Evolutionary conservation across 208 protist genomes (phyloP).

Genomic region (Plasmodiophora brassicae): DNA sequence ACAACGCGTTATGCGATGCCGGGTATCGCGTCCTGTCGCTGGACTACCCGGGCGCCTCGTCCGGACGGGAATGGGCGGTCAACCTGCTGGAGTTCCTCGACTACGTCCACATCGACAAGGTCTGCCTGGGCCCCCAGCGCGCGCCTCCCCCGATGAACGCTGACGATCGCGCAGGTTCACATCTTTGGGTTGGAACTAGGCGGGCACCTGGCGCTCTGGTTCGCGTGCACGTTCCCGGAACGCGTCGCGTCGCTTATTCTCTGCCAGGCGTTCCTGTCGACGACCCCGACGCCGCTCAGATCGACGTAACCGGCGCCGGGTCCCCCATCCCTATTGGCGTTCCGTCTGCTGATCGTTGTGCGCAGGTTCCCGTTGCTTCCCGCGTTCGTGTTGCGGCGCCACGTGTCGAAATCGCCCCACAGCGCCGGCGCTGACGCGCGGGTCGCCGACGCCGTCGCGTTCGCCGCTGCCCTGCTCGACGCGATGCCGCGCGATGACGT

Average conservation of each 20-base stretch:
- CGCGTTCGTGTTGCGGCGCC: background rate
- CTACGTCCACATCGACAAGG: background rate
- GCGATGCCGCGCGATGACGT: background rate
- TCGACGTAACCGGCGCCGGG: too few relatives aligned
- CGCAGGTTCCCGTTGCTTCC: background rate
- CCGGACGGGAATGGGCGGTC: background rate
- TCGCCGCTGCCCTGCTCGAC: background rate
- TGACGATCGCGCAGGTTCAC: background rate
- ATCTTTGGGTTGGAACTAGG: background rate
- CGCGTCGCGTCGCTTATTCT: background rate
- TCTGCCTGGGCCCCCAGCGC: background rate
- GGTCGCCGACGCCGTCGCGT: background rate
- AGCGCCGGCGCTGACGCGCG: background rate
- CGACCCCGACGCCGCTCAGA: too few relatives aligned
- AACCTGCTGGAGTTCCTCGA: constrained; percentile 7
- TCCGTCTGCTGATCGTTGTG: background rate
- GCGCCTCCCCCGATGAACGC: background rate
- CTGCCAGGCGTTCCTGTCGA: background rate
- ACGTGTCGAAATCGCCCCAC: background rate
- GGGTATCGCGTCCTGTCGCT: too few relatives aligned
- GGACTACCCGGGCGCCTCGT: background rate
- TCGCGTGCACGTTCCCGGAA: background rate
- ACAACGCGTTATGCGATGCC: too few relatives aligned
- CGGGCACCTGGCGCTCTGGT: background rate
- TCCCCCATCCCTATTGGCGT: too few relatives aligned